Conservation (phyloP, 2,329 filamentous ascomycete species). For the Hypoxylon sp. region DNA sequence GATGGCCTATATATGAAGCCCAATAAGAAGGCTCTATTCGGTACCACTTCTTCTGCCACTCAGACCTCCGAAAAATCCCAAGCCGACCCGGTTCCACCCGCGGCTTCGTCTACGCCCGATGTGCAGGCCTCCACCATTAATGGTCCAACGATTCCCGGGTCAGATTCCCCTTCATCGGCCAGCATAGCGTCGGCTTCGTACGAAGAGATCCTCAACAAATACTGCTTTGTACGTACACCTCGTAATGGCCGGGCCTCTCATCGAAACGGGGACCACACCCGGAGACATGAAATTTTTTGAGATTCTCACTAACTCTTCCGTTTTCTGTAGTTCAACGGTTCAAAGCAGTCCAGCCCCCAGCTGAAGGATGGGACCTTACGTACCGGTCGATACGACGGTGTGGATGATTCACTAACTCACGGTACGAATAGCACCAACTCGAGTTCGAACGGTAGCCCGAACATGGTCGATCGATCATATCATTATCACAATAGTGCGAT, state of each 20-base stretch:
- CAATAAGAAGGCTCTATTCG: conserved; percentile 57
- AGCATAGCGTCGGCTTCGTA: conserved; percentile 89
- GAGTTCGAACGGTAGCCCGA: conserved; percentile 58
- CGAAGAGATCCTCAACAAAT: conserved; percentile 97
- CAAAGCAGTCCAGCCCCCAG: conserved; percentile 68
- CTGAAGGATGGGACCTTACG: conserved; percentile 64
- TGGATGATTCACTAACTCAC: conserved; percentile 55
- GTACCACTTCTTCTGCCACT: conserved; percentile 40
- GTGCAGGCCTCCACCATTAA: conserved; percentile 20
- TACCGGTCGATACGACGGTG: conserved; percentile 61
- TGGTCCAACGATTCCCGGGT: conserved; percentile 54
- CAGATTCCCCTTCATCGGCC: conserved; percentile 67
- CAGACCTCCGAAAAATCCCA: conserved; percentile 7
- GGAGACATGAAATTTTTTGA: conserved; percentile 28
- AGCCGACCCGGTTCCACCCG: conserved; percentile 10
- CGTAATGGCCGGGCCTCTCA: conserved; percentile 33
- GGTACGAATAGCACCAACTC: conserved; percentile 57
- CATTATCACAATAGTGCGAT: conserved; percentile 54
- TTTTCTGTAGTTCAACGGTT: conserved; percentile 69
- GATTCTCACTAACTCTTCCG: conserved; percentile 46
- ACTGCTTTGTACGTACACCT: conserved; percentile 96
- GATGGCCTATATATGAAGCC: conserved; percentile 72
- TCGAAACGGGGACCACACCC: conserved; percentile 38
- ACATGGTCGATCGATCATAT: conserved; percentile 54
- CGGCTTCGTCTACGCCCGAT: conserved; percentile 1